Evolutionary conservation across 192 early-diverging fungal species (phyloP), one percentile per base, ranked within the genome.

Genomic region (Coemansia sp.): DNA sequence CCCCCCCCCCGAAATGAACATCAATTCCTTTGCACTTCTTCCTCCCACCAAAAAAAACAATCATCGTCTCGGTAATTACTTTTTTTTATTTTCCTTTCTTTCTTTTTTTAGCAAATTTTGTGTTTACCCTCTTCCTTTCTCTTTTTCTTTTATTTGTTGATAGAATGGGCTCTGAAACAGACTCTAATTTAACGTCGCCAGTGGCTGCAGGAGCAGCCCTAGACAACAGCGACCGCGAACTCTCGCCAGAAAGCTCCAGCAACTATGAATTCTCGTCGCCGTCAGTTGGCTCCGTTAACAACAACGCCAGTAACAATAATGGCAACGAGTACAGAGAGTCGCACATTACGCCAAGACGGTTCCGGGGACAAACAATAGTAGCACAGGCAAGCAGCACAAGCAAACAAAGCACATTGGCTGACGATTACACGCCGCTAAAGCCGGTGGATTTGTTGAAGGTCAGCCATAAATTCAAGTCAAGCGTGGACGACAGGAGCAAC

Each of bases 361-460:
- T 55, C 36, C 51, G 52, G 14, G 63, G 63, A 1, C 41, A 55
- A 20, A 65, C 63, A 7, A 65, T 65, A 30, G 52, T 38, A 7
- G 49, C 63, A 2, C 63, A 65, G 15, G 41, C 63, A 18, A 65
- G 63, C 56, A 67, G 65, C 56, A 67, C 65, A 5, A 26, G 65
- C 41, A 67, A 67, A 15, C 56, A 39, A 14, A 57, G 43, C 65
- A 67, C 65, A 1, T 8, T 67, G 35, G 51, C 63, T 7, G 52
- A 53, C 23, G 20, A 20, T 46, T 46, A 46, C 16, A 46, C 44
- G 44, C 44, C 44, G 11, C 44, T 18, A 14, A 46, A 46, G 44
- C 44, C 44, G 14, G 14, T 14, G 14, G 44, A 46, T 15, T 18
- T 46, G 44, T 18, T 46, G 14, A 46, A 46, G 5, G 14, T 46